These are phyloP conservation scores for Gracilaria caudata DNA, from an alignment of 23 red algal genomes.

Conservation along the genomic window DNA sequence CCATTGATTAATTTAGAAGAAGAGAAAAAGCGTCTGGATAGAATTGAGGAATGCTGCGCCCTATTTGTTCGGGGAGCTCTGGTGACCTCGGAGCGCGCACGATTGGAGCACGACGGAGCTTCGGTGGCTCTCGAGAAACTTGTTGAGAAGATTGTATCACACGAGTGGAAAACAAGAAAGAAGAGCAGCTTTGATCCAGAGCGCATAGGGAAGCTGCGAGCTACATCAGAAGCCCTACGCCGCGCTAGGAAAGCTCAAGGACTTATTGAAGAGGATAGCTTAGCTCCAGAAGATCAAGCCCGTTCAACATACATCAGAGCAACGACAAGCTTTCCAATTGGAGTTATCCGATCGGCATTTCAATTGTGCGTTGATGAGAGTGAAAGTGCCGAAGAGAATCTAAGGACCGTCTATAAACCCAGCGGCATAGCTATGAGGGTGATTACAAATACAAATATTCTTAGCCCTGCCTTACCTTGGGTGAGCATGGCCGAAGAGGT, in stretches of 20 bases:
- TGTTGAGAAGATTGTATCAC: constrained; percentile 17
- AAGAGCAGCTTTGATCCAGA: constrained; percentile 36
- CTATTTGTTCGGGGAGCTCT: constrained; percentile 15
- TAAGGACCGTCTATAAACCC: too few species aligned
- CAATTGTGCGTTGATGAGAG: constrained; percentile 4
- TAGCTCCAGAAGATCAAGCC: background rate
- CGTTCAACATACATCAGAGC: background rate
- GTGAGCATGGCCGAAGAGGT: constrained; percentile 3
- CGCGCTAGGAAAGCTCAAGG: constrained; percentile 20
- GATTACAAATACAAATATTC: constrained; percentile 12
- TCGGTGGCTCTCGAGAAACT: background rate
- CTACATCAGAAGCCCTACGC: constrained; percentile 49
- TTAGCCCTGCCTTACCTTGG: constrained; percentile 22
- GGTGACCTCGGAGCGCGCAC: background rate
- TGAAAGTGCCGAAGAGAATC: background rate
- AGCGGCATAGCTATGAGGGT: constrained; percentile 1
- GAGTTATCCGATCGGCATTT: constrained; percentile 19
- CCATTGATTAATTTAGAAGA: constrained; percentile 26
- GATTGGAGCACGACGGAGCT: background rate
- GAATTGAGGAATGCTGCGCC: constrained; percentile 12
- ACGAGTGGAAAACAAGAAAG: constrained; percentile 49
- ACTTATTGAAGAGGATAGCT: background rate
- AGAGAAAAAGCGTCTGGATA: constrained; percentile 32
- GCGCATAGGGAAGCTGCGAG: constrained; percentile 44
- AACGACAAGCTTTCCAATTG: constrained; percentile 22